Conservation (phyloP, 495 filamentous ascomycete genomes). For the Aspergillus sclerotioniger region DNA sequence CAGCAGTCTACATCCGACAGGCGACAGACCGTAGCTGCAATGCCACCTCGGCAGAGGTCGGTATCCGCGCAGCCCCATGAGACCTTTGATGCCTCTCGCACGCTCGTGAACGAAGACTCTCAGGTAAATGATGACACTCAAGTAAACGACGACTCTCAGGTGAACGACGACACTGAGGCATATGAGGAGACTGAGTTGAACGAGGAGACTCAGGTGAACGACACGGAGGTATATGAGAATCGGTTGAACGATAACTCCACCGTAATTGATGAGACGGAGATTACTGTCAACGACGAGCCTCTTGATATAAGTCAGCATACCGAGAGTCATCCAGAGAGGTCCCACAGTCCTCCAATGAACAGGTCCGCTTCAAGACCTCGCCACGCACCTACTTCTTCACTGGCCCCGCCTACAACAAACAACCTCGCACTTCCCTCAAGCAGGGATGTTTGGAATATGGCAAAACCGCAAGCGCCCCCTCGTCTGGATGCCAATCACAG, state of each 20-base stretch:
- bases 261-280: constrained; percentile 6
- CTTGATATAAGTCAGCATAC: constrained; percentile 7
- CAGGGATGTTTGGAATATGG: constrained; percentile 11
- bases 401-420: background rate
- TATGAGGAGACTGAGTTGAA: constrained; percentile 3
- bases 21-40: constrained; percentile 14
- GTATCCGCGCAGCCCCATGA: background rate
- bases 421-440: background rate
- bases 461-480: background rate
- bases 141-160: background rate
- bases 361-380: background rate
- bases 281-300: constrained; percentile 7
- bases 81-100: constrained; percentile 10
- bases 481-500: constrained; percentile 9
- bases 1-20: constrained; percentile 6
- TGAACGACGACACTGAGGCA: too few species aligned
- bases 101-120: constrained; percentile 2
- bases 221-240: background rate
- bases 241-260: too few species aligned
- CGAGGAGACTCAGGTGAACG: background rate
- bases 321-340: constrained; percentile 16
- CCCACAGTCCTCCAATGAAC: constrained; percentile 18
- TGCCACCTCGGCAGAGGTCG: background rate
- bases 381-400: background rate
- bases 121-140: background rate